Evolutionary conservation across 345 rosid genomes (phyloP).

Genomic region (Gossypium arboreum): DNA sequence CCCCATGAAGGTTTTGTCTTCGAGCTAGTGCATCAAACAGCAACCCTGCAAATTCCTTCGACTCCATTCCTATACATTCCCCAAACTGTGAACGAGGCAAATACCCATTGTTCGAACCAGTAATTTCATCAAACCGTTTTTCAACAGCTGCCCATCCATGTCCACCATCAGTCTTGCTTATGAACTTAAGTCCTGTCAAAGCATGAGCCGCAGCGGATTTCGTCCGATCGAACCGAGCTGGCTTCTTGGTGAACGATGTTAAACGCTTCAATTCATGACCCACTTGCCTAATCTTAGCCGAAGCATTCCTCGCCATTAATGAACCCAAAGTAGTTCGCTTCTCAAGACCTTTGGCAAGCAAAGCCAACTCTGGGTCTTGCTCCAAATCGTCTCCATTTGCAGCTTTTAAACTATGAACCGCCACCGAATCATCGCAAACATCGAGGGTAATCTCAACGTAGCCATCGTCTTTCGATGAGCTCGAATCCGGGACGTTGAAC

Average conservation of each 20-base stretch:
- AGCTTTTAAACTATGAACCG: conserved; percentile 25
- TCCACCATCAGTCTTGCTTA: conserved; percentile 63
- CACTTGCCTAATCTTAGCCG: conserved; percentile 46
- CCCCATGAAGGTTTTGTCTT: conserved; percentile 43
- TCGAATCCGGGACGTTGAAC: conserved; percentile 29
- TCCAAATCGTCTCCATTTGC: conserved; percentile 28
- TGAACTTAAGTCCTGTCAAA: conserved; percentile 70
- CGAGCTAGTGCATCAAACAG: conserved; percentile 68
- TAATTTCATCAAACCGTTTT: conserved; percentile 54
- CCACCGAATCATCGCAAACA: conserved; percentile 19
- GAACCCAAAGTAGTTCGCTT: conserved; percentile 39
- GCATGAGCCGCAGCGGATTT: conserved; percentile 64
- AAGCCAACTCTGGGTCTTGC: conserved; percentile 37
- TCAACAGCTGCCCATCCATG: conserved; percentile 69
- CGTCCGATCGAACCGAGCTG: conserved; percentile 51
- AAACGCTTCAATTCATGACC: conserved; percentile 59
- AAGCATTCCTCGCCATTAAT: conserved; percentile 42
- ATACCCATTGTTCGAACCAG: conserved; percentile 43
- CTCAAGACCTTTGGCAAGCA: conserved; percentile 46
- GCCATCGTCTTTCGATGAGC: conserved; percentile 25
- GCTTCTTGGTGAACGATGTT: conserved; percentile 45
- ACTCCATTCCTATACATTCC: conserved; percentile 78
- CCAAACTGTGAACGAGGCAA: conserved; percentile 49
- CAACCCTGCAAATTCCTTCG: conserved; percentile 66
- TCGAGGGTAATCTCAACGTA: conserved; percentile 33